A percentile compares a stretch with the other conserved stretches of the same genome.
Conservation (phyloP, 345 rosid genomes). For the Gossypium arboreum region DNA sequence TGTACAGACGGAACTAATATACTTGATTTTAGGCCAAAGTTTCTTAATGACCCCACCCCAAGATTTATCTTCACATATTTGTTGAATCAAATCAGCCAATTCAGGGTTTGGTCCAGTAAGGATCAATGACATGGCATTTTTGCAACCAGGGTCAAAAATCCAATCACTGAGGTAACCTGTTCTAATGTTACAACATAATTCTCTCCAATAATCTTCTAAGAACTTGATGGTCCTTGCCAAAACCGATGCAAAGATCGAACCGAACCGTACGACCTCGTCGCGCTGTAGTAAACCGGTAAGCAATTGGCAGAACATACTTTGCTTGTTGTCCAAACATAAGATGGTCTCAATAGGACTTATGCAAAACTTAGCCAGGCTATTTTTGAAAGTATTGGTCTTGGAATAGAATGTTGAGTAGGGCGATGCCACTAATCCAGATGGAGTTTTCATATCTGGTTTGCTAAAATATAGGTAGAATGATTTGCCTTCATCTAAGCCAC, state of each 20-base stretch:
- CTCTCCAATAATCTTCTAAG: slow-evolving; percentile 37
- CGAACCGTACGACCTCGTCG: slow-evolving; percentile 41
- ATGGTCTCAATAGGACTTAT: too few species aligned
- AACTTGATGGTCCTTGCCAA: slow-evolving; percentile 30
- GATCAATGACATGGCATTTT: too few species aligned
- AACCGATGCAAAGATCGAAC: slow-evolving; percentile 42
- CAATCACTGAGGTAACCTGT: slow-evolving; percentile 11
- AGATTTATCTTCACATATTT: slow-evolving; percentile 16
- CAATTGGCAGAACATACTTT: too few species aligned
- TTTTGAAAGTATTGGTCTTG: slow-evolving; percentile 24
- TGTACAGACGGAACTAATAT: slow-evolving; percentile 38
- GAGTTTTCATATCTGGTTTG: not conserved
- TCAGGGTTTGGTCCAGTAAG: too few species aligned
- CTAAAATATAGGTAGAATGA: slow-evolving; percentile 41
- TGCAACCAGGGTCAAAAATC: too few species aligned
- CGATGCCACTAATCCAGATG: too few species aligned
- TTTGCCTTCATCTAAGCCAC: not conserved
- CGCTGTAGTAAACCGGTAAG: slow-evolving; percentile 30
- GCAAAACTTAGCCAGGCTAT: slow-evolving; percentile 28
- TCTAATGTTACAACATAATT: slow-evolving; percentile 47
- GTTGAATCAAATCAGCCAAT: too few species aligned
- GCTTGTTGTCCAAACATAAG: too few species aligned
- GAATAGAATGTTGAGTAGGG: too few species aligned
- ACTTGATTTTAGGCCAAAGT: slow-evolving; percentile 60
- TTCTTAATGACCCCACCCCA: slow-evolving; percentile 64